These are phyloP conservation scores for Glutinoglossum americanum DNA, from an alignment of 495 filamentous ascomycete species.

Conservation along the genomic window DNA sequence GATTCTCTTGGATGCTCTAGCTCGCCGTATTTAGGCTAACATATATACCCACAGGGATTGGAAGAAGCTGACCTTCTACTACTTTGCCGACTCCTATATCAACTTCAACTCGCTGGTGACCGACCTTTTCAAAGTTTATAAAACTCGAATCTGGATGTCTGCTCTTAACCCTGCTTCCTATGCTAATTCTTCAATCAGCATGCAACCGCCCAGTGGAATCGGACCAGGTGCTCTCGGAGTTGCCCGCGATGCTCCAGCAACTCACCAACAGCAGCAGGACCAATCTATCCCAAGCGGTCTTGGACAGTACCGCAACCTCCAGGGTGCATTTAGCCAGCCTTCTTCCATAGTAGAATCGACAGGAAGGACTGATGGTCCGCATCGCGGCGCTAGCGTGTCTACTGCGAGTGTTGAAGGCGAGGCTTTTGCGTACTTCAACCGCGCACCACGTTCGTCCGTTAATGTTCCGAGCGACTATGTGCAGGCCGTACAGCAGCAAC, in stretches of 20 bases:
- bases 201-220: conserved; percentile 42
- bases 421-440: not conserved
- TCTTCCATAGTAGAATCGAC: not conserved
- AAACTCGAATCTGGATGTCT: conserved; percentile 98
- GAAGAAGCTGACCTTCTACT: conserved; percentile 98
- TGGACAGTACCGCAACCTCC: not conserved
- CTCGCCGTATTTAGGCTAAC: not conserved
- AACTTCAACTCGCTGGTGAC: conserved; percentile 96
- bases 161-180: conserved; percentile 97
- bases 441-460: not conserved
- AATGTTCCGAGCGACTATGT: not conserved
- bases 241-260: not conserved
- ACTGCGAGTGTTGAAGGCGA: not conserved
- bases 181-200: conserved; percentile 53
- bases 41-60: conserved; percentile 48
- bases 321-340: not conserved
- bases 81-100: conserved; percentile 94
- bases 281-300: not conserved
- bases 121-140: conserved; percentile 96
- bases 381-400: not conserved
- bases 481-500: not conserved
- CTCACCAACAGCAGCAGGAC: not conserved
- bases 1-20: conserved; percentile 3
- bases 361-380: not conserved
- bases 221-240: conserved; percentile 34